phyloP scores from a whole-genome alignment of 345 rosid genomes.

The Moricandia arvensis region DNA sequence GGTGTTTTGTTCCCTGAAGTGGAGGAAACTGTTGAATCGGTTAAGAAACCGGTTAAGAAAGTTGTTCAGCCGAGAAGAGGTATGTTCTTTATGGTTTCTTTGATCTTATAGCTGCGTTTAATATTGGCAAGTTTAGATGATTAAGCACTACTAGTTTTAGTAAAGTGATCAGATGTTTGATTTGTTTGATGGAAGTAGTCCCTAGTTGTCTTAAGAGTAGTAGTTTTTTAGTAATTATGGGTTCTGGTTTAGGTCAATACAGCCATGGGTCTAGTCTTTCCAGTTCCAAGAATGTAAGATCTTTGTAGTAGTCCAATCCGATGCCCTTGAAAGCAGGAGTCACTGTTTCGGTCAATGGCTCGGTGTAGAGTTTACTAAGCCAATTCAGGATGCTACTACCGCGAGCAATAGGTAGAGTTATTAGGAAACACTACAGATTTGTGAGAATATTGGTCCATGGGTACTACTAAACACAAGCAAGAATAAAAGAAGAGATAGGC shows the following conservation, averaged over 20 bases:
- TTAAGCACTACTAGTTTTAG: background rate
- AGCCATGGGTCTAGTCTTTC: background rate
- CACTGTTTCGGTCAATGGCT: background rate
- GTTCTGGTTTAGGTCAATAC: too few relatives aligned
- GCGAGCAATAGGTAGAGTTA: too few relatives aligned
- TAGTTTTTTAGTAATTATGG: background rate
- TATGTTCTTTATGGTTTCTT: slow-evolving; percentile 24
- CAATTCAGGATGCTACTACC: background rate
- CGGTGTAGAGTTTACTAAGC: background rate
- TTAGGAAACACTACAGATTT: background rate
- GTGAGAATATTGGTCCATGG: slow-evolving; percentile 5
- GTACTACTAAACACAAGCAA: slow-evolving; percentile 6
- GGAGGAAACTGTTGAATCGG: slow-evolving; percentile 35
- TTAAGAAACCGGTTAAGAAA: slow-evolving; percentile 52
- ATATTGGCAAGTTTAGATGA: slow-evolving; percentile 5
- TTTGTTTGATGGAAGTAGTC: background rate
- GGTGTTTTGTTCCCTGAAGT: slow-evolving; percentile 61
- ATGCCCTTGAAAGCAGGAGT: background rate
- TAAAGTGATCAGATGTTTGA: background rate
- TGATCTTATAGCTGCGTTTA: background rate
- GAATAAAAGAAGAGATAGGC: background rate
- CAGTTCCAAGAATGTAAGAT: background rate
- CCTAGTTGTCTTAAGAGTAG: background rate
- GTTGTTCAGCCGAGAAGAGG: slow-evolving; percentile 81
- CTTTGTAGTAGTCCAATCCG: background rate